Conservation (phyloP, 208 protist genomes). For the Trypanosoma conorhini region DNA sequence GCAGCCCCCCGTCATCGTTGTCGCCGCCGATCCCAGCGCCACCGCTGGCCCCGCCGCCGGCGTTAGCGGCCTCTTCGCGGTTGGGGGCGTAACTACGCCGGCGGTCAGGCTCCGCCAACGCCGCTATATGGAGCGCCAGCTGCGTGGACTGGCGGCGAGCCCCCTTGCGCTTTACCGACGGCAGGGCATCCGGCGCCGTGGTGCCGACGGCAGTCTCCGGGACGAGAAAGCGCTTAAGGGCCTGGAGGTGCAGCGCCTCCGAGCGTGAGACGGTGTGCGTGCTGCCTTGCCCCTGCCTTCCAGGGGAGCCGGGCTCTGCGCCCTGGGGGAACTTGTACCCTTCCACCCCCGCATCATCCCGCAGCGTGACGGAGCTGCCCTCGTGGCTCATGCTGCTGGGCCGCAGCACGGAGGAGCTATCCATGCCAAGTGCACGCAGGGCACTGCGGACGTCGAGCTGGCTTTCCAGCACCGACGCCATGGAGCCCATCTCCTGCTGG, state of each 20-base stretch:
- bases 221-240: constrained; percentile 56
- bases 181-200: neutral
- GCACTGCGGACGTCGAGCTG: neutral
- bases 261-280: constrained; percentile 21
- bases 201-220: constrained; percentile 12
- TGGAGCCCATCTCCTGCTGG: neutral
- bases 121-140: neutral
- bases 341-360: neutral
- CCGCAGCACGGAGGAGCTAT: neutral
- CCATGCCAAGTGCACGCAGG: neutral
- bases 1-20: constrained; percentile 34
- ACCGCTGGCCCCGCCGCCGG: neutral
- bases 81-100: constrained; percentile 1
- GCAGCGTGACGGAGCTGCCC: neutral
- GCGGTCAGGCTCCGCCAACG: neutral
- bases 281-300: neutral
- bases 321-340: constrained; percentile 6
- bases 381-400: neutral
- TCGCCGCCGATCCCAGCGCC: constrained; percentile 27
- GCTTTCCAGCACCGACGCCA: neutral
- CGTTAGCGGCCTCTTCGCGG: constrained; percentile 2
- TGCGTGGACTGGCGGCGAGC: neutral
- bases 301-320: neutral
- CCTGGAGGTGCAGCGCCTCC: constrained; percentile 56
- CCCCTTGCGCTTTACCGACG: neutral